These are phyloP conservation scores for Starmerella powellii DNA, from an alignment of 805 yeast genomes.

Conservation along the genomic window DNA sequence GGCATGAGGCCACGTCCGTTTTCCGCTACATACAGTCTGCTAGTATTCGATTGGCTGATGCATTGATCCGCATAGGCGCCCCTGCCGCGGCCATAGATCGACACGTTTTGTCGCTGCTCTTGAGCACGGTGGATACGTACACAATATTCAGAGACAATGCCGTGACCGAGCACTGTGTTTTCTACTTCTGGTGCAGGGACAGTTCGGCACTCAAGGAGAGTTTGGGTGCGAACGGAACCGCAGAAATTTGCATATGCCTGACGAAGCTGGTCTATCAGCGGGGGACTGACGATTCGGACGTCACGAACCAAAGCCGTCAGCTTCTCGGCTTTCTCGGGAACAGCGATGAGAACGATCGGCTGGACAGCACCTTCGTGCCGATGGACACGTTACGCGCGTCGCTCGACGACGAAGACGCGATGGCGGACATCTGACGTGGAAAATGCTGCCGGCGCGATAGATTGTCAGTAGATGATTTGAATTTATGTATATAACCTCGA, in stretches of 20 bases:
- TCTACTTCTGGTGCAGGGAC: constrained; percentile 16
- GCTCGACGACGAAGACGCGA: background rate
- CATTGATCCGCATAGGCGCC: background rate
- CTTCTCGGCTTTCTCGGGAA: constrained; percentile 9
- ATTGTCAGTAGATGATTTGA: too few relatives aligned
- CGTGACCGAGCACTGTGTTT: background rate
- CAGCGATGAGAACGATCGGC: constrained; percentile 10
- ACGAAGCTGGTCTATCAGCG: constrained; percentile 8
- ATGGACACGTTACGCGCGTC: background rate
- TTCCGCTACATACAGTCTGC: constrained; percentile 4
- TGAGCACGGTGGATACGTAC: background rate
- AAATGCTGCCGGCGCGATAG: too few relatives aligned
- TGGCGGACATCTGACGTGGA: background rate
- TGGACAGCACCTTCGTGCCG: constrained; percentile 11
- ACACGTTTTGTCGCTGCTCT: constrained; percentile 6
- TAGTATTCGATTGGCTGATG: constrained; percentile 2
- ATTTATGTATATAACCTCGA: too few relatives aligned
- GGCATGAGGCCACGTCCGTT: background rate
- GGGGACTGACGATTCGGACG: background rate
- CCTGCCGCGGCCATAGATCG: background rate
- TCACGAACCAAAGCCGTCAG: constrained; percentile 11
- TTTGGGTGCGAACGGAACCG: constrained; percentile 5
- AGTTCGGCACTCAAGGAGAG: constrained; percentile 3
- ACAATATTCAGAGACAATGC: background rate
- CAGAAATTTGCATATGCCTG: constrained; percentile 15